These are phyloP conservation scores for Pleurotus giganteus DNA, from an alignment of 768 basidiomycete genomes.

Conservation along the genomic window DNA sequence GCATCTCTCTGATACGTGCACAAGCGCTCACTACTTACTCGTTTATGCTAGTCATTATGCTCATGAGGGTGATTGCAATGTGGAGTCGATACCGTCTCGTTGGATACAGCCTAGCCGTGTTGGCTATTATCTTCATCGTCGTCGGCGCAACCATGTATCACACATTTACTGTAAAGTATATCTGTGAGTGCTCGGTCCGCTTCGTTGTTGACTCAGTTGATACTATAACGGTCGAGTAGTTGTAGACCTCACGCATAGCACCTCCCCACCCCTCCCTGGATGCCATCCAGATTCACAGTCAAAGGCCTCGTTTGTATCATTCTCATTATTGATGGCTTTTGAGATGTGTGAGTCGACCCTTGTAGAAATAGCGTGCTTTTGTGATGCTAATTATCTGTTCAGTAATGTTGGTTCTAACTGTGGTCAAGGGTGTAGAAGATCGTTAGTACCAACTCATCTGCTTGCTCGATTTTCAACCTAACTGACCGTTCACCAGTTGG, in stretches of 20 bases:
- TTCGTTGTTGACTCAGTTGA: too few species aligned
- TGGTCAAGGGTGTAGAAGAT: background rate
- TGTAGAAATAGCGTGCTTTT: background rate
- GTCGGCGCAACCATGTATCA: background rate
- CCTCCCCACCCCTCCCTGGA: too few species aligned
- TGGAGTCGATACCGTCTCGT: background rate
- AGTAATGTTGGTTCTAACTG: background rate
- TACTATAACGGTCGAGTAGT: too few species aligned
- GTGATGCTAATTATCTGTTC: background rate
- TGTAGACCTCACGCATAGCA: too few species aligned
- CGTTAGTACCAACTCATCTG: background rate
- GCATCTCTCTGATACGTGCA: conserved; percentile 12
- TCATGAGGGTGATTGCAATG: background rate
- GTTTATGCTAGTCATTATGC: conserved; percentile 1
- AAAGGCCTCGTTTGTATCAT: conserved; percentile 12
- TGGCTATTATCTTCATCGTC: background rate
- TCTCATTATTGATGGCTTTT: conserved; percentile 7
- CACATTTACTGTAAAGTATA: too few species aligned
- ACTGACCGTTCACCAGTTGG: background rate
- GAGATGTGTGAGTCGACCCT: background rate
- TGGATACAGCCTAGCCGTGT: background rate
- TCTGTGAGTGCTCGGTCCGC: too few species aligned
- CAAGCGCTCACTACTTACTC: background rate
- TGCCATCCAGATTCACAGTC: too few species aligned
- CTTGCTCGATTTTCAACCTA: background rate